A percentile compares a stretch with the other conserved stretches of the same genome.
phyloP scores from a whole-genome alignment of 768 basidiomycete genomes.

The Phaeotremella fagi region DNA sequence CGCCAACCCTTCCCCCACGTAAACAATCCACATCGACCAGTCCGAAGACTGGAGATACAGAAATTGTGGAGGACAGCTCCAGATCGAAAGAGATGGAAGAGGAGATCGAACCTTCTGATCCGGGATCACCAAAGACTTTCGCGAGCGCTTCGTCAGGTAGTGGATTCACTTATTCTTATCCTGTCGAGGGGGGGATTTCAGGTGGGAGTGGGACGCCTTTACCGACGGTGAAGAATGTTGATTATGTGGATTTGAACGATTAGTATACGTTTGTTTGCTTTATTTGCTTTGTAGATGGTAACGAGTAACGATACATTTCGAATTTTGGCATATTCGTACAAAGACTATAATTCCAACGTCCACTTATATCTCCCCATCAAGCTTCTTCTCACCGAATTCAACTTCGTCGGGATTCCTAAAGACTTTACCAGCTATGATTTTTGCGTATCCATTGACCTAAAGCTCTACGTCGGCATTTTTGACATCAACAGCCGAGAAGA shows the following conservation, averaged over 20 bases:
- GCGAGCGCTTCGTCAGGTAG: slow-evolving; percentile 13
- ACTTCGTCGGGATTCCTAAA: slow-evolving; percentile 35
- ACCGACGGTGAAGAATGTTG: no score
- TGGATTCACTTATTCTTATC: slow-evolving; percentile 17
- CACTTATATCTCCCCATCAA: slow-evolving; percentile 19
- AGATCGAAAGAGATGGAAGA: no score
- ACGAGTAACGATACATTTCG: no score
- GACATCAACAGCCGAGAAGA: background rate
- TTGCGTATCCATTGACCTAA: slow-evolving; percentile 42
- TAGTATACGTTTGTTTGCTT: no score
- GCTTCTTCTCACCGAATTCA: slow-evolving; percentile 32
- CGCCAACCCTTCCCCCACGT: background rate
- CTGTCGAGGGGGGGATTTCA: background rate
- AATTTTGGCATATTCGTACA: no score
- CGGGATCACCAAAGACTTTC: slow-evolving; percentile 11
- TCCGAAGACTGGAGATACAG: no score
- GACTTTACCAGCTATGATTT: slow-evolving; percentile 37
- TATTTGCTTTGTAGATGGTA: no score
- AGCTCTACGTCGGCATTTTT: background rate
- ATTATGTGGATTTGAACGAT: no score
- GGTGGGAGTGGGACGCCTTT: slow-evolving; percentile 13
- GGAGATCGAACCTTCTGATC: no score
- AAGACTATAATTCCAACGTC: no score
- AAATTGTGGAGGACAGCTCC: no score
- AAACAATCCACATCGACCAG: no score